Percentiles rank a stretch among this genome's conserved stretches.
Evolutionary conservation across 1,139 yeast species (phyloP).

Genomic region (Saccharomycopsis hybrid): DNA sequence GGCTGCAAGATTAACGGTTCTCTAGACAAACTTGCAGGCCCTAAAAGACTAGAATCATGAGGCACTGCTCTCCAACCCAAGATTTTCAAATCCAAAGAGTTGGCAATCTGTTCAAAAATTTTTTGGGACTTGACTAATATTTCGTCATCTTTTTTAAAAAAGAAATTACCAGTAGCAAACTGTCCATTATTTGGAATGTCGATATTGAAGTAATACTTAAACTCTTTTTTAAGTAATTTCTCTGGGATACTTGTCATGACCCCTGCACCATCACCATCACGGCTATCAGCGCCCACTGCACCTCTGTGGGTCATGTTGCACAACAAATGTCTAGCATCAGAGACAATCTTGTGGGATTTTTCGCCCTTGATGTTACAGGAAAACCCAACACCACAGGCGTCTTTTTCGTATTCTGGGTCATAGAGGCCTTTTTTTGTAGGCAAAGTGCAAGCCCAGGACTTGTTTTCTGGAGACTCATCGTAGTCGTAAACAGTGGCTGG

Average conservation of each 20-base stretch:
- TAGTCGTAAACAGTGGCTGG: constrained; percentile 43
- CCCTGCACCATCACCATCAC: constrained; percentile 99
- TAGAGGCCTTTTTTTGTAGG: constrained; percentile 88
- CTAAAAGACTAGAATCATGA: constrained; percentile 84
- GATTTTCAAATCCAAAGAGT: constrained; percentile 68
- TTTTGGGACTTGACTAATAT: constrained; percentile 59
- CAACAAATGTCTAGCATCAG: constrained; percentile 79
- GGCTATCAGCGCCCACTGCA: constrained; percentile 91
- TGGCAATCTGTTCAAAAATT: constrained; percentile 78
- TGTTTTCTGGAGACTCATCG: constrained; percentile 72
- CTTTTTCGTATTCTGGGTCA: constrained; percentile 90
- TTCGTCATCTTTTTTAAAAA: constrained; percentile 75
- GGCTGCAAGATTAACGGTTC: constrained; percentile 93
- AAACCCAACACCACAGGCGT: constrained; percentile 98
- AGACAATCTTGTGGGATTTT: constrained; percentile 84
- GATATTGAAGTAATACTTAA: constrained; percentile 54
- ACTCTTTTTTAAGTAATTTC: constrained; percentile 77
- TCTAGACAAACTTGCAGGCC: constrained; percentile 90
- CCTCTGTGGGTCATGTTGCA: constrained; percentile 99
- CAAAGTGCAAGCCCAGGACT: constrained; percentile 86
- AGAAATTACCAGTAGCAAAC: constrained; percentile 91
- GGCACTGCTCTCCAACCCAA: constrained; percentile 97
- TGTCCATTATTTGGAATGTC: constrained; percentile 72
- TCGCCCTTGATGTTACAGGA: constrained; percentile 90
- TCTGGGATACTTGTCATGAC: constrained; percentile 91